Base-by-base conservation (phyloP, 148 eudicot genomes). In the Beta vulgaris region DNA sequence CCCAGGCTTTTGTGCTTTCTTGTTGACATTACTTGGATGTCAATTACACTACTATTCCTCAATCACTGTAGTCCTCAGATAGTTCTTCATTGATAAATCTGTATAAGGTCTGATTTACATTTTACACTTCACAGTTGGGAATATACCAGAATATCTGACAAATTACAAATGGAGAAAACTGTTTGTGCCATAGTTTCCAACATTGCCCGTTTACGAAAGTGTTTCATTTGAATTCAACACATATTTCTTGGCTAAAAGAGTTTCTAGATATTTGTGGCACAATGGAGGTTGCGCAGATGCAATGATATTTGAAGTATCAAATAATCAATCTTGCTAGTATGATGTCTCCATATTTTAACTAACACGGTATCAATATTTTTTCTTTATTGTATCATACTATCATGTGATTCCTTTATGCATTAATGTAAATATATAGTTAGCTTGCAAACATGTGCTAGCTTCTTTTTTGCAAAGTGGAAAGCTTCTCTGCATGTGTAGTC, bases 401-500 rank as follows among this genome's bases (percentile, higher is more conserved):
- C 48, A 54, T 54, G 6, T 68, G 78, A n/a, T 55, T 42, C 14
- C 39, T 42, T 42, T 76, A 28, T 67, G 35, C 28, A 37, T 23
- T 15, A n/a, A 29, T 40, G 53, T 40, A 40, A 18, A 73, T 42
- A 73, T 42, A 19, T 14, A 29, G 67, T 31, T 15, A 40, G 42
- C 54, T 31, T 43, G 14, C 15, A 68, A 55, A n/a, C 42, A 68
- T 76, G 55, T 76, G 32, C 5, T 37, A 23, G 75, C 63, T 55
- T 37, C 51, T 23, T 40, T 16, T 39, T 55, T 43, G 14, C 23
- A 23, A 26, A 31, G 49, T 1, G 4, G 28, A 6, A 55, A 15
- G 5, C n/a, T 61, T 3, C 61, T 57, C 26, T 26, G 5, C 10
- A 14, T 70, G 61, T 53, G 31, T 48, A 43, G 29, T 21, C 64